A percentile compares a stretch with the other conserved stretches of the same genome.
phyloP scores from a whole-genome alignment of 1,284 basidiomycete genomes.

The Pulchroboletus neoregius region DNA sequence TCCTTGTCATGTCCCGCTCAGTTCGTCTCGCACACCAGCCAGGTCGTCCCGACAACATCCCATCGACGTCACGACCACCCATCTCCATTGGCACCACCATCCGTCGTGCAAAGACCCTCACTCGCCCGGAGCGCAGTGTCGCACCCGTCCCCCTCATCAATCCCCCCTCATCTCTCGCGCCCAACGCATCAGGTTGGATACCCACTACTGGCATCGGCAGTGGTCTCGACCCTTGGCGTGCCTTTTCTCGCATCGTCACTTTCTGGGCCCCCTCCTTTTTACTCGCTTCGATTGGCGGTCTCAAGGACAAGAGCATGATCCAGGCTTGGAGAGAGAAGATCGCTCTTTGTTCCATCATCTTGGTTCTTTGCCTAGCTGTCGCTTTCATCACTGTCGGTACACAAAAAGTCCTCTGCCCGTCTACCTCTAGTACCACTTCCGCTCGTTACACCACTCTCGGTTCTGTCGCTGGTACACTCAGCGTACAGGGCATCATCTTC shows the following conservation, averaged over 20 bases:
- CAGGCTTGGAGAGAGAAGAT: slow-evolving; percentile 99
- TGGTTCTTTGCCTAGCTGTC: slow-evolving; percentile 73
- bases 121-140: slow-evolving; percentile 90
- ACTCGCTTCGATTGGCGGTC: slow-evolving; percentile 71
- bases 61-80: slow-evolving; percentile 56
- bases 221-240: slow-evolving; percentile 74
- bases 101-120: slow-evolving; percentile 90
- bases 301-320: slow-evolving; percentile 72
- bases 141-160: slow-evolving; percentile 94
- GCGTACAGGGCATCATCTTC: slow-evolving; percentile 75
- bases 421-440: slow-evolving; percentile 52
- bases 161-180: slow-evolving; percentile 47
- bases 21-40: slow-evolving; percentile 47
- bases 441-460: slow-evolving; percentile 68
- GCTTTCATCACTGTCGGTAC: slow-evolving; percentile 96
- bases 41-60: too few relatives aligned
- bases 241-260: slow-evolving; percentile 77
- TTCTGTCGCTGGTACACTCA: slow-evolving; percentile 59
- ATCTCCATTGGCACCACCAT: slow-evolving; percentile 56
- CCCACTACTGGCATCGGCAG: slow-evolving; percentile 33
- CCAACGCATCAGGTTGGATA: slow-evolving; percentile 33
- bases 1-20: slow-evolving; percentile 41
- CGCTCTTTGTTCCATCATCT: slow-evolving; percentile 84
- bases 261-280: slow-evolving; percentile 89
- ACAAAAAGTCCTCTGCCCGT: slow-evolving; percentile 88